Evolutionary conservation across 768 basidiomycete species (phyloP).

Genomic region (Hygrophorus pudorinus): DNA sequence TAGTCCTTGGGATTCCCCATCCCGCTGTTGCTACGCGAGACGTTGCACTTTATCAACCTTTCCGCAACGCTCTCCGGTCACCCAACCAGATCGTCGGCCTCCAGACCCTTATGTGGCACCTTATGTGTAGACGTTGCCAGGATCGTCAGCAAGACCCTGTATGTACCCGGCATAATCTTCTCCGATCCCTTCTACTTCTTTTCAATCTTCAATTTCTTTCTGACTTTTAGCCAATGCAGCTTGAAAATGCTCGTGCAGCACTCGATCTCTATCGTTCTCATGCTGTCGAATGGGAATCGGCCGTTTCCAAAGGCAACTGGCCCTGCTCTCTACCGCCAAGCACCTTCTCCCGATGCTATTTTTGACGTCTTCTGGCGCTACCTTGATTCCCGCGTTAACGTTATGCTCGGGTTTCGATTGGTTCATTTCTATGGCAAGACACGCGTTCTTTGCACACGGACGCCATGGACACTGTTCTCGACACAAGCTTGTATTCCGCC

Average conservation of each 20-base stretch:
- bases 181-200: conserved; percentile 8
- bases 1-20: conserved; percentile 76
- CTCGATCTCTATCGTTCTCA: conserved; percentile 49
- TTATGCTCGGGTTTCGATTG: neutral
- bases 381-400: neutral
- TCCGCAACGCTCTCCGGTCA: conserved; percentile 26
- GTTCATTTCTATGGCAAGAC: neutral
- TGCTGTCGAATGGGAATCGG: conserved; percentile 54
- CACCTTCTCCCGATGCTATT: conserved; percentile 73
- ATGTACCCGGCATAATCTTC: conserved; percentile 19
- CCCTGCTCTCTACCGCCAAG: conserved; percentile 68
- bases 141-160: conserved; percentile 68
- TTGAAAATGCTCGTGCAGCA: conserved; percentile 65
- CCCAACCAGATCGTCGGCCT: conserved; percentile 66
- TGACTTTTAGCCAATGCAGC: conserved; percentile 26
- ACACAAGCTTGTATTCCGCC: too few species aligned
- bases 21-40: conserved; percentile 71
- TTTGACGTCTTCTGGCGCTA: conserved; percentile 22
- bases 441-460: neutral
- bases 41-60: conserved; percentile 59
- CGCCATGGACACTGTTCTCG: too few species aligned
- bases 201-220: neutral
- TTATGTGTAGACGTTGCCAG: conserved; percentile 72
- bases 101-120: conserved; percentile 71
- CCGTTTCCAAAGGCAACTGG: conserved; percentile 55